phyloP scores from a whole-genome alignment of 495 filamentous ascomycete species.

The Penicillium riverlandense region DNA sequence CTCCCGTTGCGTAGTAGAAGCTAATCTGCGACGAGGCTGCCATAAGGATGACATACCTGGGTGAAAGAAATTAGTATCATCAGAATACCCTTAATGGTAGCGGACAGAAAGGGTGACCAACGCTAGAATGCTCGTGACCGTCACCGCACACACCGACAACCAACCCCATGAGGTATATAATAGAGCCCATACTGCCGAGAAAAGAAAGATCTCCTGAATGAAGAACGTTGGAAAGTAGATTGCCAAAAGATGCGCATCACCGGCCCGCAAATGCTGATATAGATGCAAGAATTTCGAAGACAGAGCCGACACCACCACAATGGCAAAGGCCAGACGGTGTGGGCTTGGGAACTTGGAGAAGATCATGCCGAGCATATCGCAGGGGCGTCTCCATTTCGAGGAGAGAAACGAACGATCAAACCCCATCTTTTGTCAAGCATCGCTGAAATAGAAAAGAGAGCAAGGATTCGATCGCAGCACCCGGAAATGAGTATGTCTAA shows the following conservation, averaged over 20 bases:
- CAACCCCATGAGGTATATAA: slow-evolving; percentile 6
- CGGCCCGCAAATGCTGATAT: slow-evolving; percentile 9
- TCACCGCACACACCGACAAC: slow-evolving; percentile 1
- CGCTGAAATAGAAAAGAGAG: no score
- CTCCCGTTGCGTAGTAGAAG: slow-evolving; percentile 15
- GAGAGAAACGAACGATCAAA: no score
- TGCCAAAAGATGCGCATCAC: slow-evolving; percentile 2
- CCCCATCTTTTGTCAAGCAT: no score
- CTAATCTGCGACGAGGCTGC: slow-evolving; percentile 15
- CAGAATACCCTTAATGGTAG: neutral
- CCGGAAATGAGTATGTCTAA: no score
- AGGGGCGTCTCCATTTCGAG: no score
- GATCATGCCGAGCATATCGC: no score
- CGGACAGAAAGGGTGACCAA: neutral
- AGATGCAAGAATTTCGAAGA: slow-evolving; percentile 13
- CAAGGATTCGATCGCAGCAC: no score
- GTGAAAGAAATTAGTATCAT: neutral
- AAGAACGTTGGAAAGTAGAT: slow-evolving; percentile 18
- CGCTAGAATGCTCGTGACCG: slow-evolving; percentile 2
- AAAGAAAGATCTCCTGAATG: slow-evolving; percentile 9
- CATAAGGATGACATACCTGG: slow-evolving; percentile 5
- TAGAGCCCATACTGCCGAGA: slow-evolving; percentile 8
- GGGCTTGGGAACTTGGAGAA: neutral
- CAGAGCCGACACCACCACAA: slow-evolving; percentile 11
- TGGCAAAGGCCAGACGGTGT: slow-evolving; percentile 9